Base-by-base conservation (phyloP, 129 eudicot genomes). In the Chrysanthemum seticuspe region DNA sequence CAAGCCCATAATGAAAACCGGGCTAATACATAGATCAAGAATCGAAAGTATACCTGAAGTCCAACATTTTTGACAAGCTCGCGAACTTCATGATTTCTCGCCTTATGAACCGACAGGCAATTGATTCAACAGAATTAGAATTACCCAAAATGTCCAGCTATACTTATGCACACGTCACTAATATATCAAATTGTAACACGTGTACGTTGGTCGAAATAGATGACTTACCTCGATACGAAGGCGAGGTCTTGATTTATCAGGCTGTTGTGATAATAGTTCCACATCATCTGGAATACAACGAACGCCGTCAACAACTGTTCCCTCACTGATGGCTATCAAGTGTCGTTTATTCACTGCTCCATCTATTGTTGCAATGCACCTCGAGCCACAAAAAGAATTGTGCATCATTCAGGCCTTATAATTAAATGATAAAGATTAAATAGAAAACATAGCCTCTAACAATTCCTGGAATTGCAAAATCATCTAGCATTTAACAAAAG, bases 301-400 rank as follows among this genome's bases (percentile, higher is more conserved):
- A n/a, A 81, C 89, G 45, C 99, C 96, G 50, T 94, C 97, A 52
- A 94, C 48, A 1, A 80, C 63, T 60, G 91, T 83, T 69, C 96
- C 97, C 68, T 88, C 88, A 48, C 96, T 83, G 50, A 90, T 81
- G 62, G 89, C 84, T 71, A 90, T 12, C 76, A 94, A 81, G 65
- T 94, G 91, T 55, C 85, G 84, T 80, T 90, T 90, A 63, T 76
- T 76, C 40, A 90, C 94, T 9, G 78, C 47, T 68, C 97, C 97
- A 52, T 84, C 83, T 34, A 94, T 77, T 6, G 99, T 88, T 71
- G 97, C 97, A 73, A 94, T 90, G 71, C 90, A 94, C 85, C 97
- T 93, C 68, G 13, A 82, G 40, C 65, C 80, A 75, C 68, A 63
- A 69, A 56, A 71, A 12, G 61, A 83, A 19, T 47, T 23, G 55